Base-by-base conservation (phyloP, 2,329 filamentous ascomycete species). In the Cryphonectria carpinicola region DNA sequence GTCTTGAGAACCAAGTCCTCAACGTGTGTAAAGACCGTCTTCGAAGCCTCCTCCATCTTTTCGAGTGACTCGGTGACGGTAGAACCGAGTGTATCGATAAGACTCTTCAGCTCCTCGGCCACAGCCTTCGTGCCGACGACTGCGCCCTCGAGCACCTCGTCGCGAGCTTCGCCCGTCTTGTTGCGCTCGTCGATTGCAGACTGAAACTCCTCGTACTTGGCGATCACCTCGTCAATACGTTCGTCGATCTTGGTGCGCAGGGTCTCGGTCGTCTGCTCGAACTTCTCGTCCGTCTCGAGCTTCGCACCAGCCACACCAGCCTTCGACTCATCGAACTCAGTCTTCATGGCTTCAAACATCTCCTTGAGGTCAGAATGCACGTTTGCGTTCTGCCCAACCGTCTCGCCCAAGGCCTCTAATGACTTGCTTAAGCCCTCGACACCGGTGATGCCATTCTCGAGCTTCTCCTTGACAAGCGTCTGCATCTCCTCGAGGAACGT, bases 191-290 rank as follows among this genome's bases (percentile, higher is more conserved):
- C 92, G 41, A 93, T 87, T 10, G 89, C 84, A 28, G 87, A 83
- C 77, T 97, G 92, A 73, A 95, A 91, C 72, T 96, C 93, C 69
- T 98, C 95, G 77, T 97, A 97, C 79, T 97, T 98, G 75, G 87
- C 85, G 79, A 97, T 89, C 35, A 99, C 85, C 74, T 94, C 93
- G 71, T 88, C 88, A 75, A 98, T 86, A 76, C 88, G 89, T 76
- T 90, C 88, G 49, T 90, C 89, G 61, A 91, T 82, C 78, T 89
- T 90, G 71, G 80, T 79, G 60, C 84, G 81, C 11, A 91, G 81
- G 6, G 78, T 82, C 11, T 89, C 86, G 28, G 86, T 86, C 0
- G 86, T 85, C 71, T 87, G 81, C 74, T 89, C 86, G 41, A 91
- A 89, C 78, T 94, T 94, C 76, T 94, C 92, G 73, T 97, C 93